A percentile compares a stretch with the other conserved stretches of the same genome.
Conservation (phyloP, 169 alveolate species). For the Cryptosporidium bovis region DNA sequence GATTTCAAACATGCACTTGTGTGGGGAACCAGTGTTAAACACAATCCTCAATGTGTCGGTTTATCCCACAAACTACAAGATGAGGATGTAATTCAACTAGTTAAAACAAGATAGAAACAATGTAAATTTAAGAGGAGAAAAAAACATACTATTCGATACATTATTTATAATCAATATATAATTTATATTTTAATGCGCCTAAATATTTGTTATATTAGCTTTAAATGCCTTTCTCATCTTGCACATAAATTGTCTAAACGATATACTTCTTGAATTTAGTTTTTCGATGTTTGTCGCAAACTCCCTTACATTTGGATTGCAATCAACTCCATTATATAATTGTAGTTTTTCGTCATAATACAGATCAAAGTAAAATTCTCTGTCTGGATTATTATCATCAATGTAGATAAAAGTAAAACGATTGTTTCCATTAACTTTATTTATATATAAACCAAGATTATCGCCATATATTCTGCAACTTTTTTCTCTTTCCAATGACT, state of each 20-base stretch:
- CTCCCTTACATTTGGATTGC: constrained; percentile 23
- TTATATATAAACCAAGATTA: constrained; percentile 41
- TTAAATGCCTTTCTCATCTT: constrained; percentile 63
- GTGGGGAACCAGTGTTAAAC: constrained; percentile 91
- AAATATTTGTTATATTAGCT: neutral
- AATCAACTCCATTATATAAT: constrained; percentile 31
- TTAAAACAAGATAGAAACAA: constrained; percentile 79
- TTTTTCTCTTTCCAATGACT: constrained; percentile 65
- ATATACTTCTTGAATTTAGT: constrained; percentile 32
- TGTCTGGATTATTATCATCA: constrained; percentile 18
- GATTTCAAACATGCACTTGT: constrained; percentile 88
- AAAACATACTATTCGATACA: neutral
- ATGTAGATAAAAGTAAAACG: constrained; percentile 52
- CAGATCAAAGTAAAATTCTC: constrained; percentile 56
- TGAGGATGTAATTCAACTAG: constrained; percentile 89
- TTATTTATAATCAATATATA: neutral
- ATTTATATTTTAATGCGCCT: neutral
- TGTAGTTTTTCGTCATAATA: constrained; percentile 48
- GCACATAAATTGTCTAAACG: constrained; percentile 55
- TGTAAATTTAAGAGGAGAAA: neutral
- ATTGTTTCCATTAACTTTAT: constrained; percentile 52
- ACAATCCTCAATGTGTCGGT: constrained; percentile 90
- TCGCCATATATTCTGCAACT: constrained; percentile 61
- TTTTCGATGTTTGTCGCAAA: neutral
- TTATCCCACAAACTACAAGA: constrained; percentile 85